Base-by-base conservation (phyloP, 768 basidiomycete species). In the Mycena floridula region DNA sequence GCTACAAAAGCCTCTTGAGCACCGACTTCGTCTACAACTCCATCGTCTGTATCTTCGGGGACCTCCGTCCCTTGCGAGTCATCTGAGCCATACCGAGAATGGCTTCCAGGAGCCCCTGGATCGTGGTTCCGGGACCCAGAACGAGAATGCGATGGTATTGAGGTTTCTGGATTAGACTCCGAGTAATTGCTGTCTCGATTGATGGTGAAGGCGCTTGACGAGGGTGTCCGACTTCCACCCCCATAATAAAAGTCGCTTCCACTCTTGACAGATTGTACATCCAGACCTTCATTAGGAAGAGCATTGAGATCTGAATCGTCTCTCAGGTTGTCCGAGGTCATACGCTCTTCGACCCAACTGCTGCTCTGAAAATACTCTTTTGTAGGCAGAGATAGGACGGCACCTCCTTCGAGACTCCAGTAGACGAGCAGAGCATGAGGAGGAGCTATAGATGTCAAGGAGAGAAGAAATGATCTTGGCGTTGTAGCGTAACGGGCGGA, bases 351-450 rank as follows among this genome's bases (percentile, higher is more conserved):
- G 3, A 83, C 77, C 87, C 89, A 91, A 2, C 83, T 81, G 0
- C 86, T 88, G 51, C 81, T 82, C 51, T 92, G 89, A 58, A 89
- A 87, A 60, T 91, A 92, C 53, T 92, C 89, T 51, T 76, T 76
- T 0, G 89, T 90, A 0, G 89, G 89, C 6, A 91, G 62, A 13
- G 85, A 88, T 43, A 91, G 73, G 4, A 87, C 81, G 0, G 89
- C 89, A 1, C 84, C 85, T 9, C 89, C 89, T 39, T 87, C 84
- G 20, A 72, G 67, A 5, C 88, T 88, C 76, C 89, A 90, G 54
- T 90, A 70, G 21, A 92, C 74, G n/a, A 91, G 79, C 0, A 92
- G 69, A 0, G 88, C 81, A 54, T 91, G 89, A 0, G 82, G 71
- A 2, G 86, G 72, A 0, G 79, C 86, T 25, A 76, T 72, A 9